A percentile compares a stretch with the other conserved stretches of the same genome.
Conservation (phyloP, 805 yeast species). For the Metschnikowia noctiluminum region DNA sequence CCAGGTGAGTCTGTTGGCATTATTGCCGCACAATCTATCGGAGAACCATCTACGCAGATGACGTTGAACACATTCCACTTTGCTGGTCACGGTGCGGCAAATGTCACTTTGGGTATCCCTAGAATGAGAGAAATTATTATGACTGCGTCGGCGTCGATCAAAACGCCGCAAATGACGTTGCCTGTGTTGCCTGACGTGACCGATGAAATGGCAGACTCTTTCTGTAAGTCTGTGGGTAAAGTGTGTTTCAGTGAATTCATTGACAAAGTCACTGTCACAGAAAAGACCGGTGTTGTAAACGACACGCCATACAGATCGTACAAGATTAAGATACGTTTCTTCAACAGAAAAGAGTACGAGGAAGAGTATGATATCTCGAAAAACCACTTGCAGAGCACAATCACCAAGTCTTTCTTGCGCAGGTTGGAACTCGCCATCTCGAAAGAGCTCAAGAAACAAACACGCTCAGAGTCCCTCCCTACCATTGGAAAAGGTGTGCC, state of each 20-base stretch:
- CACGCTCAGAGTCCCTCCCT: slow-evolving; percentile 55
- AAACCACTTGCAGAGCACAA: slow-evolving; percentile 68
- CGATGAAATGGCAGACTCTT: slow-evolving; percentile 85
- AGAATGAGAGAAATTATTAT: slow-evolving; percentile 99
- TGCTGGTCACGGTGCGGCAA: slow-evolving; percentile 99
- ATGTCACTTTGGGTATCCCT: slow-evolving; percentile 98
- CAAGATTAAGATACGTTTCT: slow-evolving; percentile 71
- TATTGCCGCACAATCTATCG: slow-evolving; percentile 96
- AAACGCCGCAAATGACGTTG: slow-evolving; percentile 98
- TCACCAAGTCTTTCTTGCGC: slow-evolving; percentile 62
- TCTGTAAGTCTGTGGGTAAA: slow-evolving; percentile 85
- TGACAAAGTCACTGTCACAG: slow-evolving; percentile 80
- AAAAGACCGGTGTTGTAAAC: slow-evolving; percentile 68
- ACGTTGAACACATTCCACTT: slow-evolving; percentile 95
- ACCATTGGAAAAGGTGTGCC: slow-evolving; percentile 72
- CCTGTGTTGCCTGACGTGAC: slow-evolving; percentile 78
- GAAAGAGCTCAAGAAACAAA: slow-evolving; percentile 81
- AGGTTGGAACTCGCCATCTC: slow-evolving; percentile 69
- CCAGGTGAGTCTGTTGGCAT: slow-evolving; percentile 99
- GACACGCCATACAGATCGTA: slow-evolving; percentile 64
- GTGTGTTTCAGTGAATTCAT: slow-evolving; percentile 86
- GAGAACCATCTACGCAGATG: slow-evolving; percentile 99
- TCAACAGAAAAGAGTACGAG: slow-evolving; percentile 69
- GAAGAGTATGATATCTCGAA: slow-evolving; percentile 85
- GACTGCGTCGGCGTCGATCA: slow-evolving; percentile 95